Evolutionary conservation across 2,329 filamentous ascomycete genomes (phyloP).

Genomic region (Colletotrichum gigasporum): DNA sequence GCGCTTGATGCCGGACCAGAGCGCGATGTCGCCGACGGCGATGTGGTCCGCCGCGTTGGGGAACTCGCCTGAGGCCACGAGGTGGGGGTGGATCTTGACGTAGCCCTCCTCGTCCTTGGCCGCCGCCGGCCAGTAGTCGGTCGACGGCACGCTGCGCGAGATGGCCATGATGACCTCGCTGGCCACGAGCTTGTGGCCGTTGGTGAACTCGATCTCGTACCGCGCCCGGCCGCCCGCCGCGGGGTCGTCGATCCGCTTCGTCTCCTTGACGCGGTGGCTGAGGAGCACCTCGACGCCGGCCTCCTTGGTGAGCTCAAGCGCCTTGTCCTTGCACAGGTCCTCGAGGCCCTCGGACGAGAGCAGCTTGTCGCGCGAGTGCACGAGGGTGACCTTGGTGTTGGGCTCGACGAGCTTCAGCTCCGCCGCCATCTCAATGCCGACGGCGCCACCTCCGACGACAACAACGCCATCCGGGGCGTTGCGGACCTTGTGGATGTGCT

Average conservation of each 20-base stretch:
- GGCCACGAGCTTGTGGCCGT: slow-evolving; percentile 67
- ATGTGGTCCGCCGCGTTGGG: slow-evolving; percentile 71
- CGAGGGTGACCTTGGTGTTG: slow-evolving; percentile 72
- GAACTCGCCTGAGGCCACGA: slow-evolving; percentile 62
- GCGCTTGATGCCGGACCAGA: slow-evolving; percentile 83
- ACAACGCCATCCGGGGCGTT: slow-evolving; percentile 68
- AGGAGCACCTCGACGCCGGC: slow-evolving; percentile 73
- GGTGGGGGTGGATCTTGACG: slow-evolving; percentile 67
- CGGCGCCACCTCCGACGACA: slow-evolving; percentile 81
- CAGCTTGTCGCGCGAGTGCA: slow-evolving; percentile 76
- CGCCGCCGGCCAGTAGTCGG: slow-evolving; percentile 67
- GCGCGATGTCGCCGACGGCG: slow-evolving; percentile 74
- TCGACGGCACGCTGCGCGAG: slow-evolving; percentile 69
- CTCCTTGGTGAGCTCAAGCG: slow-evolving; percentile 66
- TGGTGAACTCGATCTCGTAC: slow-evolving; percentile 65
- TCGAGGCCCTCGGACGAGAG: slow-evolving; percentile 79
- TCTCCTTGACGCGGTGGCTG: slow-evolving; percentile 63
- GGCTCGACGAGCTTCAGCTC: slow-evolving; percentile 78
- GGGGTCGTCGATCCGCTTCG: slow-evolving; percentile 52
- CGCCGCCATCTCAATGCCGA: slow-evolving; percentile 84
- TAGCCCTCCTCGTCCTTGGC: slow-evolving; percentile 72
- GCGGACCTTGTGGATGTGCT: slow-evolving; percentile 65
- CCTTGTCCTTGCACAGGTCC: slow-evolving; percentile 72
- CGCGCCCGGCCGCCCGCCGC: slow-evolving; percentile 47
- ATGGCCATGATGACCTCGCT: slow-evolving; percentile 77